Evolutionary conservation across 768 basidiomycete species (phyloP), one percentile per base, ranked within the genome.

Genomic region (Lactifluus hygrophoroides): DNA sequence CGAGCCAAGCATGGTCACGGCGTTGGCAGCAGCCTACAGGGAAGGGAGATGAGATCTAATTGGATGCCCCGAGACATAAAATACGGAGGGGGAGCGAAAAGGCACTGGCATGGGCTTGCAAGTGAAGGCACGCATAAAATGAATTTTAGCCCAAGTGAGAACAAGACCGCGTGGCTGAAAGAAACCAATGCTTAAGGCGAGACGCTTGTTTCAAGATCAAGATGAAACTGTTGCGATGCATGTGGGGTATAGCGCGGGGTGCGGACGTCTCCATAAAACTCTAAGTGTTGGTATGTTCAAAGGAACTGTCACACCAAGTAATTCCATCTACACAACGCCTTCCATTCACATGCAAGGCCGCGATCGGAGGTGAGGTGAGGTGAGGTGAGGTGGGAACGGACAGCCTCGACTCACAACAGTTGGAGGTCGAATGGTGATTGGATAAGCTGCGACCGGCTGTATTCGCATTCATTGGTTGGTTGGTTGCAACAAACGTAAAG

Each of bases 231-330:
- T 56, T 51, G 49, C 49, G 43, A 45, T 50, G 54, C 56, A 30
- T 56, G 59, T 45, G 59, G 59, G 59, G 59, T 60, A 60, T 51
- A 51, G 54, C 58, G 58, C 48, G 58, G 58, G 58, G 54, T 49
- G 27, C 25, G 43, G 43, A 35, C 48, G 27, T 44, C 47, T 19
- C 4, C 45, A 34, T 54, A 40, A 54, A 59, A 50, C 47, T 28
- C 10, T 48, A 45, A 2, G 19, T 32, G 21, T 43, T 44, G 32
- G 32, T 5, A 5, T 32, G 19, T 25, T 7, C 14, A 9, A 17
- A 19, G 17, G 38, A 17, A 16, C 21, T 49, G 19, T 50, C 55
- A 38, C 38, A 43, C 34, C 47, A 56, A 23, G 48, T 19, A 30
- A 25, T n/a, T n/a, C 40, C 40, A 30, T 27, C 14, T n/a, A n/a